Base-by-base conservation (phyloP, 176 grass and related monocot genomes). In the Eleusine coracana region DNA sequence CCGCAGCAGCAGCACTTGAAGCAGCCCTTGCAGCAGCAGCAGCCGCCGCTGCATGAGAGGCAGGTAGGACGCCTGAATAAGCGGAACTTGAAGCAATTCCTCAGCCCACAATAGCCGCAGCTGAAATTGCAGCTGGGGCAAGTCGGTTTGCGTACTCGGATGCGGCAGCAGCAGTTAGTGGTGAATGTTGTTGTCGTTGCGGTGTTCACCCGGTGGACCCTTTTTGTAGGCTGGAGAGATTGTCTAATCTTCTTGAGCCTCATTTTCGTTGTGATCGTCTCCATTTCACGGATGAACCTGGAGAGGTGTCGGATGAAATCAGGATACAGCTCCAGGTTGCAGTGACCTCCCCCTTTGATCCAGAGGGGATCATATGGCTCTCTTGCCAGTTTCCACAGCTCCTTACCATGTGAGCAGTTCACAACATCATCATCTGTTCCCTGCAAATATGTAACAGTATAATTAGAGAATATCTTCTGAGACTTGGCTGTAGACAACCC, bases 261-360 rank as follows among this genome's bases (percentile, higher is more conserved):
- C 15, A 64, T 81, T 61, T 92, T 90, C 0, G 97, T 99, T 54
- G 97, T 96, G 38, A 87, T 71, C 23, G 64, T 92, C 64, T 99
- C 97, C 89, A 99, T 94, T 44, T 99, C 93, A 1, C 83, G 70
- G 70, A 99, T 86, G 80, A 99, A 99, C 82, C 85, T 90, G 86
- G 87, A 92, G 37, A 99, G 87, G 80, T 99, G 97, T 27, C 86
- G 86, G 55, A 96, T 99, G 82, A 92, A 99, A 75, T 99, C 97
- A 0, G 97, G 93, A 71, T 99, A 99, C 70, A 96, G 80, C 84
- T 99, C 97, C 25, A 99, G 93, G 78, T 99, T 99, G 91, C 97
- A 99, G 76, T 96, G 97, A n/a, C 93, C 93, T 0, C 97, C 97
- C 56, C 97, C 97, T 86, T 96, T 99, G 83, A 99, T 94, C 97